Evolutionary conservation across 768 basidiomycete species (phyloP), one percentile per base, ranked within the genome.

Genomic region (Leccinum rimulosum): DNA sequence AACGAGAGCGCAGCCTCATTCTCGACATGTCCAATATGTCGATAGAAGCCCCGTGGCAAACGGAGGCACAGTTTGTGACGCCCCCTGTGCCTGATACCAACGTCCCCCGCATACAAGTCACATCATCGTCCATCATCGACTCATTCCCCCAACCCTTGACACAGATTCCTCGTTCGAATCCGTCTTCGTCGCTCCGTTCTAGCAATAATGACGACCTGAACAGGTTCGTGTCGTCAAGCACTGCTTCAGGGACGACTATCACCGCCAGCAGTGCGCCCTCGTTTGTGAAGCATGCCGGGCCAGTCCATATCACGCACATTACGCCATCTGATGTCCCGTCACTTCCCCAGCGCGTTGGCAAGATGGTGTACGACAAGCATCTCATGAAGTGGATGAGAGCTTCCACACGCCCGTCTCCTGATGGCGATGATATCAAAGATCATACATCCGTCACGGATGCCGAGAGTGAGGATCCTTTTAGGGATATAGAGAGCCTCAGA

Each of bases 221-320:
- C 67, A 88, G 95, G 27, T 93, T 92, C 67, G 91, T 95, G 9
- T 95, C 94, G 6, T 89, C 92, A 14, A 92, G 93, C 66, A 95
- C 94, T 9, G 81, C 85, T 33, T 91, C 90, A 4, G 82, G 80
- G 17, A 89, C 88, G 12, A 89, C 88, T 17, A 70, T 89, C 52
- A 89, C 88, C 11, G 76, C 82, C 4, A 84, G 84, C 43, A 90
- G 89, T 64, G 85, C 85, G 0, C 86, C 85, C 1, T 94, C 93
- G 4, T 94, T 91, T 69, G 84, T 89, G 43, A 96, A 96, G 74
- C 90, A 92, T 63, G 72, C 87, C 31, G 90, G 91, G 5, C 88
- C 90, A 3, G 82, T 84, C 38, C 89, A 89, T 63, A 87, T 93
- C 55, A 85, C 85, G 54, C 88, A 84, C 28, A 95, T 97, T 63